Evolutionary conservation across 805 yeast species (phyloP).

Genomic region (Pichia ethanolica): DNA sequence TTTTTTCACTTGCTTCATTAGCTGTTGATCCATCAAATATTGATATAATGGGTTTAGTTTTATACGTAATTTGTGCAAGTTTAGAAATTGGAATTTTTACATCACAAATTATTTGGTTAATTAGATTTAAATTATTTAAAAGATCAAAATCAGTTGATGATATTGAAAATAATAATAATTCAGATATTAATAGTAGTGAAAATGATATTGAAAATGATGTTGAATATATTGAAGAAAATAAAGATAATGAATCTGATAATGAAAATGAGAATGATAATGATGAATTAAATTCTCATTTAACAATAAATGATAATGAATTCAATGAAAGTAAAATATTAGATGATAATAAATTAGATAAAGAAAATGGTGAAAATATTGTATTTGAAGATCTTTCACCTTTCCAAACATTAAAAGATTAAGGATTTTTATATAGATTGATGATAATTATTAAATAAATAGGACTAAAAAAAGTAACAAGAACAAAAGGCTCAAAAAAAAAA

Average conservation of each 20-base stretch:
- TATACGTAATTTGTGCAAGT: conserved; percentile 65
- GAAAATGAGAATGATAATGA: background rate
- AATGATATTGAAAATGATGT: background rate
- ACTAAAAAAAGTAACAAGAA: too few relatives aligned
- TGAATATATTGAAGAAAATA: background rate
- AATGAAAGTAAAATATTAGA: too few relatives aligned
- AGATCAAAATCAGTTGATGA: conserved; percentile 1
- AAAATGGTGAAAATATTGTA: too few relatives aligned
- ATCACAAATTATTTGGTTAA: conserved; percentile 66
- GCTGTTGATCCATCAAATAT: conserved; percentile 44
- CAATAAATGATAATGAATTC: too few relatives aligned
- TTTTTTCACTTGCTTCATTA: conserved; percentile 54
- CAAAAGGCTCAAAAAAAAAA: too few relatives aligned
- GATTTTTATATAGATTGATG: too few relatives aligned
- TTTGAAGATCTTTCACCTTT: background rate
- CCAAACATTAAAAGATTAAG: background rate
- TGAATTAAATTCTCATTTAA: too few relatives aligned
- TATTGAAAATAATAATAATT: background rate
- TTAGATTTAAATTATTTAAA: conserved; percentile 31
- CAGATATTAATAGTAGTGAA: background rate
- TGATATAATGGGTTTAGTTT: conserved; percentile 73
- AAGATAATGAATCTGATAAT: background rate
- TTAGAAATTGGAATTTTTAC: conserved; percentile 72
- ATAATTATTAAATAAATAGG: too few relatives aligned
- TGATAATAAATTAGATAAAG: too few relatives aligned